Conservation (phyloP, 2,329 filamentous ascomycete genomes). For the Amphichorda felina region DNA sequence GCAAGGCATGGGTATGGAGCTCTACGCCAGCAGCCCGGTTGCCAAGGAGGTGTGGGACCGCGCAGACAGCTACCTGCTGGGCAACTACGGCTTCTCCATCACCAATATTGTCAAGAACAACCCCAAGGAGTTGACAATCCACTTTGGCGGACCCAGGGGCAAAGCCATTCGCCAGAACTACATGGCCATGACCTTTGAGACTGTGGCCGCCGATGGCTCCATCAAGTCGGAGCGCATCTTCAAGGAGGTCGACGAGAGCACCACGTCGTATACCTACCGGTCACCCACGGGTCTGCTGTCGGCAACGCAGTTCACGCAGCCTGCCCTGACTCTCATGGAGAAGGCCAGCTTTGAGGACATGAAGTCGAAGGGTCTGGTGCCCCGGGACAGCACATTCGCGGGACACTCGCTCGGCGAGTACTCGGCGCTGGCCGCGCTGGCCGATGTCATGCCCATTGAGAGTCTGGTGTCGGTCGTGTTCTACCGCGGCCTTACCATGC, state of each 20-base stretch:
- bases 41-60: slow-evolving; percentile 97
- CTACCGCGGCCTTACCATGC: slow-evolving; percentile 98
- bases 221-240: slow-evolving; percentile 99
- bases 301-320: slow-evolving; percentile 97
- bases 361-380: slow-evolving; percentile 91
- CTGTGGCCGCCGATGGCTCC: slow-evolving; percentile 79
- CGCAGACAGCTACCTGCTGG: slow-evolving; percentile 94
- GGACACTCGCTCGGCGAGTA: slow-evolving; percentile 98
- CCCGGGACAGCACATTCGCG: slow-evolving; percentile 92
- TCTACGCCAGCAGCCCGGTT: slow-evolving; percentile 86
- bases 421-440: slow-evolving; percentile 87
- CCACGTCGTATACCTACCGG: slow-evolving; percentile 91
- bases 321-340: slow-evolving; percentile 95
- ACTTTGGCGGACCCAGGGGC: slow-evolving; percentile 92
- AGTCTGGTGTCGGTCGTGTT: slow-evolving; percentile 96
- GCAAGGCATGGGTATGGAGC: slow-evolving; percentile 99
- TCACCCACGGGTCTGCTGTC: slow-evolving; percentile 91
- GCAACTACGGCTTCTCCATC: slow-evolving; percentile 97
- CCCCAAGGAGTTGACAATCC: slow-evolving; percentile 94
- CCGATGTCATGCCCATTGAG: slow-evolving; percentile 99
- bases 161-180: slow-evolving; percentile 98
- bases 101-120: slow-evolving; percentile 99
- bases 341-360: slow-evolving; percentile 99
- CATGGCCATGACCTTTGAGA: slow-evolving; percentile 99
- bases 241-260: slow-evolving; percentile 90